phyloP scores from a whole-genome alignment of 257 asterid species.

The Agastache rugosa region DNA sequence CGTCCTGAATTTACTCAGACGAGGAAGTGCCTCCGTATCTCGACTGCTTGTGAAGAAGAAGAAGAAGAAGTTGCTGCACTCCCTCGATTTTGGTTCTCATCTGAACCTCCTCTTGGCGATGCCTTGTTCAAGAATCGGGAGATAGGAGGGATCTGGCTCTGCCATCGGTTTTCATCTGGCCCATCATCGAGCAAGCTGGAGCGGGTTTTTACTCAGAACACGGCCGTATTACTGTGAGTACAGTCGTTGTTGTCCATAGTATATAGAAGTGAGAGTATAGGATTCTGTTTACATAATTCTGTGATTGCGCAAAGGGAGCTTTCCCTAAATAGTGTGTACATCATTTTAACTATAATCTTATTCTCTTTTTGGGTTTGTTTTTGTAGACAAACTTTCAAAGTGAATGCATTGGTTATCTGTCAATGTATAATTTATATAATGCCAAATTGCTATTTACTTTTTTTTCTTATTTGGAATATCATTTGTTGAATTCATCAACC shows the following conservation, averaged over 20 bases:
- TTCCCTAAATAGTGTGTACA: conserved; percentile 29
- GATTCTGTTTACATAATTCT: conserved; percentile 23
- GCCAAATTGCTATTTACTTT: neutral
- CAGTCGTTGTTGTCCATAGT: conserved; percentile 42
- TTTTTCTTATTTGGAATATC: neutral
- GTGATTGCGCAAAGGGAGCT: conserved; percentile 33
- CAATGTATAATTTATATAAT: conserved; percentile 25
- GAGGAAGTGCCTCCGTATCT: conserved; percentile 34
- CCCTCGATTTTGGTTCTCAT: conserved; percentile 24
- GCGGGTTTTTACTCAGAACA: conserved; percentile 10
- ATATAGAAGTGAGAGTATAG: conserved; percentile 14
- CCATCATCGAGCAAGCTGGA: conserved; percentile 6
- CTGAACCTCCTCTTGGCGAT: neutral
- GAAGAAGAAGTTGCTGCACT: conserved; percentile 19
- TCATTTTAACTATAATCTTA: conserved; percentile 21
- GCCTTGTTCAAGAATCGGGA: conserved; percentile 26
- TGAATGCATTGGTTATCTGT: conserved; percentile 27
- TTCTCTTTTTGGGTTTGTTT: conserved; percentile 19
- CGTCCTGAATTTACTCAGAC: conserved; percentile 3
- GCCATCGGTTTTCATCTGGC: neutral
- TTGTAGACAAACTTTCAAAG: conserved; percentile 14
- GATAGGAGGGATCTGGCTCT: conserved; percentile 11
- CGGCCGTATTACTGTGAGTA: neutral
- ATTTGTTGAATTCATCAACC: neutral
- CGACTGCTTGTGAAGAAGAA: conserved; percentile 6